A percentile compares a stretch with the other conserved stretches of the same genome.
phyloP scores from a whole-genome alignment of 805 yeast species.

The Candida adriatica region DNA sequence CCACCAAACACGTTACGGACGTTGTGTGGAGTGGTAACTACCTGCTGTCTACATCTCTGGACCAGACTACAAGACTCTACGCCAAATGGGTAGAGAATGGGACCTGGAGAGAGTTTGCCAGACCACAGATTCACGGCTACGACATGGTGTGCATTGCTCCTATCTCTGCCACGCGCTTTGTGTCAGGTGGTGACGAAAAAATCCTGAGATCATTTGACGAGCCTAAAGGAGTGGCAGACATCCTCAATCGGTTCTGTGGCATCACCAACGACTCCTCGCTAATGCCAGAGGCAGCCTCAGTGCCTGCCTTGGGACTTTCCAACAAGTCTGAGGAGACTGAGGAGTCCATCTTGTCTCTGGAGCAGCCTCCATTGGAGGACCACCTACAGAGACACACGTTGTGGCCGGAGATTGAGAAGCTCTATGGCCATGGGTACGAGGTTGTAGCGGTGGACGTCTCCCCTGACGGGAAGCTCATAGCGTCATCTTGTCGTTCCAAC shows the following conservation, averaged over 20 bases:
- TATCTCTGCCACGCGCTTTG: conserved; percentile 54
- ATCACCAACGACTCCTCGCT: conserved; percentile 26
- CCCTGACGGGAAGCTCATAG: conserved; percentile 55
- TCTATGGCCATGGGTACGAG: conserved; percentile 98
- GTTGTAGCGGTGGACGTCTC: conserved; percentile 71
- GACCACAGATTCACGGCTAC: conserved; percentile 98
- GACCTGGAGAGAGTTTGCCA: conserved; percentile 86
- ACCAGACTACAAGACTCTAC: conserved; percentile 86
- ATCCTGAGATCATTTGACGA: conserved; percentile 81
- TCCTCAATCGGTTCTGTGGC: conserved; percentile 50
- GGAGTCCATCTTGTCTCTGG: conserved; percentile 27
- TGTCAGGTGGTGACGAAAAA: conserved; percentile 96
- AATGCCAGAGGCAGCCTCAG: conserved; percentile 78
- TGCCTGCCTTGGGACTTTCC: conserved; percentile 91
- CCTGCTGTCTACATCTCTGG: conserved; percentile 72
- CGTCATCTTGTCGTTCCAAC: conserved; percentile 90
- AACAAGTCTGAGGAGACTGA: conserved; percentile 70
- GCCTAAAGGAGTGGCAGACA: conserved; percentile 68
- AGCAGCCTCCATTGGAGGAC: conserved; percentile 78
- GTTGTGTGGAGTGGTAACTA: conserved; percentile 75
- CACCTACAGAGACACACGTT: conserved; percentile 84
- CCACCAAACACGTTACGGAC: conserved; percentile 69
- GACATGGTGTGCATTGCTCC: conserved; percentile 82
- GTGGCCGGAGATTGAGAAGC: conserved; percentile 92
- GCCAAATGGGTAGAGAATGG: conserved; percentile 47